Evolutionary conservation across 495 filamentous ascomycete genomes (phyloP), one percentile per base, ranked within the genome.

Genomic region (Elasticomyces elasticus): DNA sequence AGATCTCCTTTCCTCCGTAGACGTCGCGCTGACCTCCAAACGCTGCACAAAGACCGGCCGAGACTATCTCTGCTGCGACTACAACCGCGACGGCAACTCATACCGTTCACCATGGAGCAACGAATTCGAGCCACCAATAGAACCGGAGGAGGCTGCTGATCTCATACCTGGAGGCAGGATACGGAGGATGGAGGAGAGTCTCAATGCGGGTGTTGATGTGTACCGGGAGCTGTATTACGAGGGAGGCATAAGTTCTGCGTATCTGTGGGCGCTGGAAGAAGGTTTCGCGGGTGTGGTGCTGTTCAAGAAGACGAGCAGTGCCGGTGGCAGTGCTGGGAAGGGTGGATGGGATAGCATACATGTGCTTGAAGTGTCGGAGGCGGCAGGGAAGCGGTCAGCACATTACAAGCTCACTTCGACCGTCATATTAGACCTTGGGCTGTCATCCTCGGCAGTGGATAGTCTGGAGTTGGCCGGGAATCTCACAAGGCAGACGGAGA

Each of bases 141-240:
- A 66, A 19, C 69, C 71, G 17, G 81, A 83, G n/a, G 76, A 81
- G 35, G 67, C 61, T 31, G 79, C 67, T 40, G 70, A 65, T 15
- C 62, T 69, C 10, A 58, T 63, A 11, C 69, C 70, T 12, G 66
- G 65, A 28, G 69, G 70, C 22, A 49, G 69, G 17, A 89, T 97
- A 55, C 77, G 92, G 61, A 87, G 86, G 75, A 88, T 97, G 76
- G 92, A 98, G 75, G 72, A 95, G 55, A 81, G 79, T 42, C 89
- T 90, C 38, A 96, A 96, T 60, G 90, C 95, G 70, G 91, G 87
- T 19, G 94, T 99, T 68, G 92, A 99, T 71, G 80, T 97, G 52
- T 99, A 99, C 69, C 77, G 92, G 48, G 92, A 97, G 67, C 73
- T 99, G 70, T 98, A 99, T 71, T 99, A 96, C 63, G 92, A 97